Evolutionary conservation across 805 yeast species (phyloP), one percentile per base, ranked within the genome.

Genomic region (Saccharomycopsis selenospora): DNA sequence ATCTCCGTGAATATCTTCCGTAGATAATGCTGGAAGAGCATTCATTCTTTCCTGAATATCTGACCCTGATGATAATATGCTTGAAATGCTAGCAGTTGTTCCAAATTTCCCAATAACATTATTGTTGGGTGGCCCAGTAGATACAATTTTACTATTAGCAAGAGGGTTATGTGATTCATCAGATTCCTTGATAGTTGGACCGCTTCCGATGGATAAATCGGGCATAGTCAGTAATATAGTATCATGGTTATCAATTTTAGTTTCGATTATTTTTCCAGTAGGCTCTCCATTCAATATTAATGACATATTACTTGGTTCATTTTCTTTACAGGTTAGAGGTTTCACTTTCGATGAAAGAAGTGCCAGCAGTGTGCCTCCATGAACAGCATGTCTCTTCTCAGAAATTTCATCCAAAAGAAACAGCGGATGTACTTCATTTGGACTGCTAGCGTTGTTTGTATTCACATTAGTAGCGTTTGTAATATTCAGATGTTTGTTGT

Each of bases 1-100:
- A 61, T 86, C 95, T 61, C 87, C 91, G 59, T 81, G 66, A 7
- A 33, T 20, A 10, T 33, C 17, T 5, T 33, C 38, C 4, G 38
- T 33, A 20, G 38, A 33, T 33, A 20, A 33, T 6, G 38, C n/a
- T 7, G 38, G 38, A 10, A 33, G 38, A 33, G 38, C 10, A 17
- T 17, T 20, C 38, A 33, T 10, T 33, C 38, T 33, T 33, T 33
- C 38, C 38, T 33, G 38, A 10, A 33, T 33, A 10, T 33, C 38
- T 17, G 38, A 33, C 17, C 38, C 38, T 14, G 38, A 33, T 6
- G 38, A 33, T 33, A 33, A 33, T 5, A 33, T 20, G 18, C 38
- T 33, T 4, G 38, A 33, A 14, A 33, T 33, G 10, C 38, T 33
- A 6, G 38, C 17, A 6, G 38, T 33, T 27, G n/a, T n/a, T n/a